Evolutionary conservation across 2,329 filamentous ascomycete genomes (phyloP), one percentile per base, ranked within the genome.

Genomic region (Fusarium chuoi): DNA sequence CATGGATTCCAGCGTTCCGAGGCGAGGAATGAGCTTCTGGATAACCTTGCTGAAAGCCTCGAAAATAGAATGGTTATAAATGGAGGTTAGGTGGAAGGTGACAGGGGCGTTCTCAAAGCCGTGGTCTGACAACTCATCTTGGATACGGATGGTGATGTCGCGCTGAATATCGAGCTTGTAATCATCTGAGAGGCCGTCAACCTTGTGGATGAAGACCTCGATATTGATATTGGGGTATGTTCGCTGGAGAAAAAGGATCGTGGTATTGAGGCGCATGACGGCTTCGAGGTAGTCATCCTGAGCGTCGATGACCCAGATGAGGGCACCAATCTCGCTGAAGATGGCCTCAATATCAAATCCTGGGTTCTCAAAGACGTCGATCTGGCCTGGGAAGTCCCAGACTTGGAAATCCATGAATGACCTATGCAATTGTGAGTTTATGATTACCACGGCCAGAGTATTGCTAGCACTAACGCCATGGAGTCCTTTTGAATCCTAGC

Each of bases 371-470:
- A 97, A 97, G 63, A 90, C 87, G 84, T 98, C 94, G 74, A 98
- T 90, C 83, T 98, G 95, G 30, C 96, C 95, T 5, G 96, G 96
- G 65, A 99, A 95, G 81, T 99, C 96, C 94, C 95, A 98, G 54
- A 98, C 94, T 84, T 98, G 96, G 77, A 98, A 98, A 81, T 98
- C 96, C 95, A 98, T 98, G 81, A 99, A 98, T 7, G 96, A 98
- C 77, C 95, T 98, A 48, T 12, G 72, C 64, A 24, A 42, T 35
- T 10, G 15, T 49, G 30, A 62, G 64, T 42, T 38, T 33, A 24
- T 24, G 26, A 18, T 48, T 62, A 62, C 33, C 33, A 42, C 22
- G 26, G 35, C n/a, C 7, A 30, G 35, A n/a, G 30, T 4, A 56
- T 35, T 24, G 15, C 35, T 24, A 22, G 24, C 46, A 86, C 94